Percentiles rank a stretch among this genome's conserved stretches.
These are phyloP conservation scores for Penicillium salamii DNA, from an alignment of 495 filamentous ascomycete genomes.

Conservation along the genomic window DNA sequence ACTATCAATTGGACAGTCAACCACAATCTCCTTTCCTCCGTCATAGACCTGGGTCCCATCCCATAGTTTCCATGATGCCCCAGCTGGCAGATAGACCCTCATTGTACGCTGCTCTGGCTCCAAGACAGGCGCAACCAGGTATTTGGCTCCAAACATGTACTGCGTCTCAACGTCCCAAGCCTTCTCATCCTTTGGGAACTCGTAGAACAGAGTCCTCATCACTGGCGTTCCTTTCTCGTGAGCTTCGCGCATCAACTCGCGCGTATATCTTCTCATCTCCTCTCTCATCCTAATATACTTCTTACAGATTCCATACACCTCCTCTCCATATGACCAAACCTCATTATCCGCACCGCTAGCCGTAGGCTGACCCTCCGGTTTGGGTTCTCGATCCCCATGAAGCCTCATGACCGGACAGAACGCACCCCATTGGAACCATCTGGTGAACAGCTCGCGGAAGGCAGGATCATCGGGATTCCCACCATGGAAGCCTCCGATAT, in stretches of 20 bases:
- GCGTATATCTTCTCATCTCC: slow-evolving; percentile 48
- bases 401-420: slow-evolving; percentile 60
- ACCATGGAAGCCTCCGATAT: slow-evolving; percentile 61
- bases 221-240: slow-evolving; percentile 53
- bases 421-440: slow-evolving; percentile 62
- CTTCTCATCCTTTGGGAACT: slow-evolving; percentile 48
- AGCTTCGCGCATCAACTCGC: slow-evolving; percentile 50
- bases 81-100: slow-evolving; percentile 46
- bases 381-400: slow-evolving; percentile 57
- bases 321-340: slow-evolving; percentile 57
- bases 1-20: slow-evolving; percentile 46
- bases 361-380: slow-evolving; percentile 35
- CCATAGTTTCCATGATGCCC: slow-evolving; percentile 43
- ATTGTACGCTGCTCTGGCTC: slow-evolving; percentile 36
- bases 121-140: slow-evolving; percentile 52
- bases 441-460: slow-evolving; percentile 55
- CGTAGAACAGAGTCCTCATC: slow-evolving; percentile 56
- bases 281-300: slow-evolving; percentile 53
- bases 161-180: slow-evolving; percentile 51
- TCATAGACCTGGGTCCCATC: slow-evolving; percentile 22
- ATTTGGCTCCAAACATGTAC: slow-evolving; percentile 55
- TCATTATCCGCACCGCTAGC: slow-evolving; percentile 51
- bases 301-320: slow-evolving; percentile 54
- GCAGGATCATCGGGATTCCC: slow-evolving; percentile 49
- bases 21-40: slow-evolving; percentile 36